These are phyloP conservation scores for Dendryphion nanum DNA, from an alignment of 2,329 filamentous ascomycete genomes.

Conservation along the genomic window DNA sequence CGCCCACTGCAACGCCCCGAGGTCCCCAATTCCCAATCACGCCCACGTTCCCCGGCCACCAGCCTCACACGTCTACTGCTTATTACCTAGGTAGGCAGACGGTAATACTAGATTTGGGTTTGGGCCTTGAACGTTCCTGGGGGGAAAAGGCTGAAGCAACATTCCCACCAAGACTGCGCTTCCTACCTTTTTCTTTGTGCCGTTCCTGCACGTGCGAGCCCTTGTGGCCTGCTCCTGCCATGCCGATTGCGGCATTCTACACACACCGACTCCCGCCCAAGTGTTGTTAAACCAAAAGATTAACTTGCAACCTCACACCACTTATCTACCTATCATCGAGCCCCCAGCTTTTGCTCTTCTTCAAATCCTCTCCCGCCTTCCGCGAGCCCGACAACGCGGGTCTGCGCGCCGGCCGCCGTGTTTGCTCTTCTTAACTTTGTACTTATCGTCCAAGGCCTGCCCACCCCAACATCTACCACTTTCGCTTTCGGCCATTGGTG, in stretches of 20 bases:
- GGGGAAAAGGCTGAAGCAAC: too few relatives aligned
- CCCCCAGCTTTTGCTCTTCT: constrained; percentile 7
- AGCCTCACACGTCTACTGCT: too few relatives aligned
- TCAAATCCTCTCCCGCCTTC: too few relatives aligned
- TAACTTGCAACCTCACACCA: constrained; percentile 17
- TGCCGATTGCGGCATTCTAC: constrained; percentile 23
- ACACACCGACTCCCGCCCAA: constrained; percentile 14
- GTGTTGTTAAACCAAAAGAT: too few relatives aligned
- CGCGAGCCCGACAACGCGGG: constrained; percentile 10
- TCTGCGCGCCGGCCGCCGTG: constrained; percentile 14
- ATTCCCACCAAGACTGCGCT: not conserved
- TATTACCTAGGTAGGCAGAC: too few relatives aligned
- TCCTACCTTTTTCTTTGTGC: constrained; percentile 8
- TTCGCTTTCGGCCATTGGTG: constrained; percentile 14
- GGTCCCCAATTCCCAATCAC: too few relatives aligned
- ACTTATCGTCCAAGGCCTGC: too few relatives aligned
- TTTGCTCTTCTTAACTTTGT: constrained; percentile 12
- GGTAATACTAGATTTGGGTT: too few relatives aligned
- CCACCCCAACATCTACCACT: constrained; percentile 9
- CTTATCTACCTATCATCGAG: constrained; percentile 17
- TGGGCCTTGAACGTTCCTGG: too few relatives aligned
- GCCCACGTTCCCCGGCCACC: constrained; percentile 7
- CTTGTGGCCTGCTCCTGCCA: constrained; percentile 5
- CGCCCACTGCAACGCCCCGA: too few relatives aligned
- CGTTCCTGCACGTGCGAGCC: constrained; percentile 7